These are phyloP conservation scores for Xerocomus minutiporus DNA, from an alignment of 1,284 basidiomycete species.

Conservation along the genomic window DNA sequence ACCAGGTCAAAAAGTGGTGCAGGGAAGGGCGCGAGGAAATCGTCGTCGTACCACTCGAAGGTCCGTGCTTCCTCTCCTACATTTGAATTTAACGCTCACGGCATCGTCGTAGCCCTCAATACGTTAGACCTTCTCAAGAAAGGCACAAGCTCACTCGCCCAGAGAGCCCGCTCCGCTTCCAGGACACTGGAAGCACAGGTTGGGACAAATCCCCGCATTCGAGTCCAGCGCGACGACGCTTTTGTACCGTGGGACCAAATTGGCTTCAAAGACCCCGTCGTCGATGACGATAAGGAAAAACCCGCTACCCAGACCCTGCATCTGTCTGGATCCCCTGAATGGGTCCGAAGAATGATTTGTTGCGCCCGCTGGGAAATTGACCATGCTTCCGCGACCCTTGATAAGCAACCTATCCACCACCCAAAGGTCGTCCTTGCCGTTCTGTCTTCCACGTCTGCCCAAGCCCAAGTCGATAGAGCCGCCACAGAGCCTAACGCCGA, in stretches of 20 bases:
- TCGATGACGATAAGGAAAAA: conserved; percentile 28
- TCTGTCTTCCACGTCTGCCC: conserved; percentile 37
- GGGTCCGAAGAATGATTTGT: conserved; percentile 75
- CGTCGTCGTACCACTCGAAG: conserved; percentile 83
- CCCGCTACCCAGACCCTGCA: conserved; percentile 20
- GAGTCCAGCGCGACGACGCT: conserved; percentile 73
- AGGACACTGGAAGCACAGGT: conserved; percentile 80
- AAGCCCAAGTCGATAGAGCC: conserved; percentile 32
- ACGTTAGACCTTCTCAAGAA: conserved; percentile 95
- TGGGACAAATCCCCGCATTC: conserved; percentile 70
- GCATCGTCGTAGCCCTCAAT: conserved; percentile 60
- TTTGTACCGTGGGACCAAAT: conserved; percentile 76
- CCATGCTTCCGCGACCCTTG: conserved; percentile 31
- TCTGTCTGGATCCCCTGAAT: conserved; percentile 57
- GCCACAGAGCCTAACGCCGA: conserved; percentile 31
- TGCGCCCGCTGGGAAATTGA: conserved; percentile 71
- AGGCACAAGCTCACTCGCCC: conserved; percentile 71
- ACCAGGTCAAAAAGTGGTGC: conserved; percentile 79
- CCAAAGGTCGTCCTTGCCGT: conserved; percentile 60
- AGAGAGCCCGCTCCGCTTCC: conserved; percentile 77
- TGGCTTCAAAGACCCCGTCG: conserved; percentile 36
- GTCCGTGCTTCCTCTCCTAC: conserved; percentile 40
- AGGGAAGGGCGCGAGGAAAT: conserved; percentile 64
- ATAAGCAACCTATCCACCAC: conserved; percentile 22
- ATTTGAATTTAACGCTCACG: conserved; percentile 11